Evolutionary conservation across 1,284 basidiomycete species (phyloP).

Genomic region (Laetiporus sulphureus): DNA sequence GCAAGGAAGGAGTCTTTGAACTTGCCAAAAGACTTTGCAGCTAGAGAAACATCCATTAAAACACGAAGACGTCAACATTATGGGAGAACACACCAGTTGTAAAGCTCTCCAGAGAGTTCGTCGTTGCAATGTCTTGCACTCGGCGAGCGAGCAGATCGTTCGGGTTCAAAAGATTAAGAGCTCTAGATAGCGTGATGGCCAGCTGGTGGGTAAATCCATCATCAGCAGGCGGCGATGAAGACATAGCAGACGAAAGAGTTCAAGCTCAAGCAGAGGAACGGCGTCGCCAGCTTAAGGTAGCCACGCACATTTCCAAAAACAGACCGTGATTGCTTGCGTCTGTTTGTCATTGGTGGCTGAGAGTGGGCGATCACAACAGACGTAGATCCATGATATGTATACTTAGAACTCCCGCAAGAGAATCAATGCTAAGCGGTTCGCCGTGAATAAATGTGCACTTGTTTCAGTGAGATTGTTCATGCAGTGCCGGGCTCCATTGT

Average conservation of each 20-base stretch:
- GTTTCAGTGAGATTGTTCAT: no score
- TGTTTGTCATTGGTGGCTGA: no score
- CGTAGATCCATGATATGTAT: no score
- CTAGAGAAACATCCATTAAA: slow-evolving; percentile 31
- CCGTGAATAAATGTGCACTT: no score
- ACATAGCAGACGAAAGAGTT: background rate
- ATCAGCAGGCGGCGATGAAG: background rate
- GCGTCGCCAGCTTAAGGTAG: no score
- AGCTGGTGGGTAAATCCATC: slow-evolving; percentile 69
- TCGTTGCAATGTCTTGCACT: slow-evolving; percentile 76
- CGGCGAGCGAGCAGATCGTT: slow-evolving; percentile 77
- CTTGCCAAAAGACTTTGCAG: slow-evolving; percentile 80
- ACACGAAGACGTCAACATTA: background rate
- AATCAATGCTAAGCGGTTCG: no score
- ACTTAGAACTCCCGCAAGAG: no score
- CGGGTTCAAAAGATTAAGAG: slow-evolving; percentile 73
- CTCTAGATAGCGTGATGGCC: slow-evolving; percentile 76
- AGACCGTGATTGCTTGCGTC: no score
- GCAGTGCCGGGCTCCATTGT: no score
- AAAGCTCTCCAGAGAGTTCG: slow-evolving; percentile 60
- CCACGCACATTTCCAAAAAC: no score
- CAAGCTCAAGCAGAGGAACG: no score
- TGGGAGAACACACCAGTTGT: slow-evolving; percentile 36
- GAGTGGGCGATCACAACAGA: no score
- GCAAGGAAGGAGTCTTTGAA: slow-evolving; percentile 63